Percentiles rank a stretch among this genome's conserved stretches.
These are phyloP conservation scores for Macrophomina tecta DNA, from an alignment of 2,329 filamentous ascomycete species.

Conservation along the genomic window DNA sequence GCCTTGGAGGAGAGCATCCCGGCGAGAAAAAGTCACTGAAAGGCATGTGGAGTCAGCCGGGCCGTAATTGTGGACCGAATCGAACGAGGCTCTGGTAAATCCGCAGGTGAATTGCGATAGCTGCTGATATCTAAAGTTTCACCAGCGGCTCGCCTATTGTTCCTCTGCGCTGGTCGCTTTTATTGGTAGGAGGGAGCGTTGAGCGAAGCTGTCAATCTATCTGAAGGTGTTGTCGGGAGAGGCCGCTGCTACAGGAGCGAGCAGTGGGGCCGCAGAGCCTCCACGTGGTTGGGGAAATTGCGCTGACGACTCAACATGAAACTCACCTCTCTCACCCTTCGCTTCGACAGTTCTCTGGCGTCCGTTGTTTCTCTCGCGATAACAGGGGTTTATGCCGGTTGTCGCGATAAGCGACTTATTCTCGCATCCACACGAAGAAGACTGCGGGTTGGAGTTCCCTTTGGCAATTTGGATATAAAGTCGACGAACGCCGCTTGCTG, in stretches of 20 bases:
- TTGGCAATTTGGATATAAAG: background rate
- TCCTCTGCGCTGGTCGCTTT: background rate
- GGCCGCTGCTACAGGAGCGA: background rate
- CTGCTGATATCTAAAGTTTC: background rate
- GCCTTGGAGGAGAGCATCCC: background rate
- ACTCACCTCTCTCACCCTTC: constrained; percentile 7
- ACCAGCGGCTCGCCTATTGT: background rate
- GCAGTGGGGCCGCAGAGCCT: constrained; percentile 8
- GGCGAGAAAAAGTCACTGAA: background rate
- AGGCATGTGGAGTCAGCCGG: background rate
- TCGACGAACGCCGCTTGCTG: too few species aligned
- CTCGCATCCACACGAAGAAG: background rate
- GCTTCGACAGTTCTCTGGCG: background rate
- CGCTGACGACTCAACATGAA: background rate
- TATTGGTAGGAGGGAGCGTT: background rate
- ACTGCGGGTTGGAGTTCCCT: background rate
- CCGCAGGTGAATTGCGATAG: background rate
- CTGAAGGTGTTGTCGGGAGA: background rate
- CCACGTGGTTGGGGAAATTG: constrained; percentile 5
- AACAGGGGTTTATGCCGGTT: background rate
- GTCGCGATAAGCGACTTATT: background rate
- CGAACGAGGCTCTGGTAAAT: background rate
- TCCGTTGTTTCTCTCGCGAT: background rate
- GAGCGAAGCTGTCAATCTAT: constrained; percentile 1
- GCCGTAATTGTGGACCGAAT: background rate